phyloP scores from a whole-genome alignment of 2,329 filamentous ascomycete genomes.

The Mariannaea elegans region DNA sequence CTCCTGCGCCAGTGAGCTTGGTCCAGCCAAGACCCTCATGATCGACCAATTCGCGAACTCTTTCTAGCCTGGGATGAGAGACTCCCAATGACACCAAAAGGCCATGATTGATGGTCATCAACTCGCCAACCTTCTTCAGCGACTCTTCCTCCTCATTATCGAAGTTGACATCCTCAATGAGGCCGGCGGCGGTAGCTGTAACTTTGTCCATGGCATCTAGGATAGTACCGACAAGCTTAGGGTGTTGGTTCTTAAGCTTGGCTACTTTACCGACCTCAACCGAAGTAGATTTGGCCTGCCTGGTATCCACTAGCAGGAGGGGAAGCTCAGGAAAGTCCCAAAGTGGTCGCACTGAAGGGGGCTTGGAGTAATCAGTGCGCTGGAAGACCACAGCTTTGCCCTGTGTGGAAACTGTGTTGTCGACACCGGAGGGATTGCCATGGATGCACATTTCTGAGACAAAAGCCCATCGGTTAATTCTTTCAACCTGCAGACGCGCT shows the following conservation, averaged over 20 bases:
- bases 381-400: slow-evolving; percentile 96
- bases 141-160: slow-evolving; percentile 70
- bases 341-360: slow-evolving; percentile 78
- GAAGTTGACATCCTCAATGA: slow-evolving; percentile 71
- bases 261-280: slow-evolving; percentile 88
- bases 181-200: slow-evolving; percentile 61
- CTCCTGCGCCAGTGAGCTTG: slow-evolving; percentile 94
- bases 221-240: slow-evolving; percentile 80
- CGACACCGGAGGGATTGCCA: slow-evolving; percentile 93
- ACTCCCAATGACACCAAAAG: slow-evolving; percentile 91
- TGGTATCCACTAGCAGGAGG: slow-evolving; percentile 88
- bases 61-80: slow-evolving; percentile 91
- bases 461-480: slow-evolving; percentile 98
- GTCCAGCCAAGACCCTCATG: slow-evolving; percentile 93
- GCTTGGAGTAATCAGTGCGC: slow-evolving; percentile 78
- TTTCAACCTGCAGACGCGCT: slow-evolving; percentile 88
- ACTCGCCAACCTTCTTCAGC: slow-evolving; percentile 80
- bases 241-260: slow-evolving; percentile 74
- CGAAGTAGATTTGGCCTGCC: slow-evolving; percentile 84
- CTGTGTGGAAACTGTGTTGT: slow-evolving; percentile 94
- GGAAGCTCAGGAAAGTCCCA: slow-evolving; percentile 93
- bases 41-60: slow-evolving; percentile 90
- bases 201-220: slow-evolving; percentile 86
- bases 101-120: slow-evolving; percentile 95
- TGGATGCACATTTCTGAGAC: slow-evolving; percentile 98